Percentiles rank a stretch among this genome's conserved stretches.
Evolutionary conservation across 2,329 filamentous ascomycete species (phyloP).

Genomic region (Thermoascus crustaceus): DNA sequence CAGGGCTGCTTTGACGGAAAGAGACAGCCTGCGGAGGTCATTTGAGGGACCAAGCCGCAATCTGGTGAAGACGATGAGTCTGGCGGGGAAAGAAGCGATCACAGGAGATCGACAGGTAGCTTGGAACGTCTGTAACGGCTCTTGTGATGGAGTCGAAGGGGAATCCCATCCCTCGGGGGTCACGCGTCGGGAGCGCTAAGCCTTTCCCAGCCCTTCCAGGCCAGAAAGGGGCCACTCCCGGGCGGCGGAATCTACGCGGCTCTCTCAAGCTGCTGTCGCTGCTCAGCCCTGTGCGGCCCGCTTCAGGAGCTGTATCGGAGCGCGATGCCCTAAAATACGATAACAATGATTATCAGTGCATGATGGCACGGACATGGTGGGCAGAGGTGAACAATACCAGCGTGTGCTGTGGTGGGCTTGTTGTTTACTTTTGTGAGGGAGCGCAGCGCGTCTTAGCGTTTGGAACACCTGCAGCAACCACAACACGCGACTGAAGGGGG

Average conservation of each 20-base stretch:
- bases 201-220: conserved; percentile 14
- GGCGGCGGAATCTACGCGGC: not conserved
- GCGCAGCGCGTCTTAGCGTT: not conserved
- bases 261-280: too few species aligned
- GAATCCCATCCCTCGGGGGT: conserved; percentile 13
- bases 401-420: not conserved
- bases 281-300: too few species aligned
- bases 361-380: not conserved
- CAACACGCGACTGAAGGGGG: not conserved
- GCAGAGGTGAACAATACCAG: too few species aligned
- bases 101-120: not conserved
- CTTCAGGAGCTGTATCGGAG: not conserved
- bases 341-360: not conserved
- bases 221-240: not conserved
- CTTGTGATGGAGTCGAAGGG: conserved; percentile 2
- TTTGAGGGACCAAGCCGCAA: too few species aligned
- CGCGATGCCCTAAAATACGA: not conserved
- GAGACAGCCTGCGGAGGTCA: not conserved
- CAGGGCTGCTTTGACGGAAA: not conserved
- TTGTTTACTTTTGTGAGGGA: not conserved
- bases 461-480: conserved; percentile 1
- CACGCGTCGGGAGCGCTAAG: conserved; percentile 33
- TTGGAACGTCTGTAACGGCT: not conserved
- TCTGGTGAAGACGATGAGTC: not conserved
- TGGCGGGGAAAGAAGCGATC: not conserved